phyloP scores from a whole-genome alignment of 148 eudicot species.

The Vaccinium corymbosum region DNA sequence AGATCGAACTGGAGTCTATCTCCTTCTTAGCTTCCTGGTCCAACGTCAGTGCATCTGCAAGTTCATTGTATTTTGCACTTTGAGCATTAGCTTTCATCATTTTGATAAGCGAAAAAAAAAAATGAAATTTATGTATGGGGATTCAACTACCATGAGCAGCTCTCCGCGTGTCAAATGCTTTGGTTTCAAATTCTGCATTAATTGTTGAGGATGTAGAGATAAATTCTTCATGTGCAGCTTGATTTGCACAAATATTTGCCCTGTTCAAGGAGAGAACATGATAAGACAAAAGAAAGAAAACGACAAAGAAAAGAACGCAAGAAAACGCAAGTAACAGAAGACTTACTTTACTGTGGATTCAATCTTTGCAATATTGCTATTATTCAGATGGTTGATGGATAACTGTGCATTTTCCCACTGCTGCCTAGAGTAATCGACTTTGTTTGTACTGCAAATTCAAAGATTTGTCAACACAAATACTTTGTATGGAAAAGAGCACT shows the following conservation, averaged over 20 bases:
- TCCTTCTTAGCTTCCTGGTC: constrained; percentile 51
- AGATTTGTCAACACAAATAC: not conserved
- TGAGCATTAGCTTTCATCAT: not conserved
- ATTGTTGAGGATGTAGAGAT: constrained; percentile 35
- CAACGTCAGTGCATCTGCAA: constrained; percentile 53
- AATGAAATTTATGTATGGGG: not conserved
- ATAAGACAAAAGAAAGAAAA: not conserved
- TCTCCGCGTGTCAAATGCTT: constrained; percentile 27
- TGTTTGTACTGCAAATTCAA: constrained; percentile 39
- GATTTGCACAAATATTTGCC: constrained; percentile 34
- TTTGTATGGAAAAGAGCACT: not conserved
- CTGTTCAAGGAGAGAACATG: constrained; percentile 32
- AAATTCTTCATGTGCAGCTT: constrained; percentile 28
- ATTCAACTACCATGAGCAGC: constrained; percentile 47
- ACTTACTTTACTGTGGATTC: constrained; percentile 38
- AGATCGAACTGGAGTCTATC: constrained; percentile 39
- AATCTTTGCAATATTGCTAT: constrained; percentile 32
- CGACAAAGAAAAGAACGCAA: not conserved
- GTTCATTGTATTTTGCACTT: constrained; percentile 8
- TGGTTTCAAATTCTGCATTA: constrained; percentile 38
- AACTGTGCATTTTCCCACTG: constrained; percentile 47
- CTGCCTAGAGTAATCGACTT: constrained; percentile 38
- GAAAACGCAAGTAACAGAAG: not conserved
- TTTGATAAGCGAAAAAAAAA: not conserved
- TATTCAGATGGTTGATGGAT: constrained; percentile 36